Evolutionary conservation across 2,329 filamentous ascomycete species (phyloP).

Genomic region (Xylaria sp.): DNA sequence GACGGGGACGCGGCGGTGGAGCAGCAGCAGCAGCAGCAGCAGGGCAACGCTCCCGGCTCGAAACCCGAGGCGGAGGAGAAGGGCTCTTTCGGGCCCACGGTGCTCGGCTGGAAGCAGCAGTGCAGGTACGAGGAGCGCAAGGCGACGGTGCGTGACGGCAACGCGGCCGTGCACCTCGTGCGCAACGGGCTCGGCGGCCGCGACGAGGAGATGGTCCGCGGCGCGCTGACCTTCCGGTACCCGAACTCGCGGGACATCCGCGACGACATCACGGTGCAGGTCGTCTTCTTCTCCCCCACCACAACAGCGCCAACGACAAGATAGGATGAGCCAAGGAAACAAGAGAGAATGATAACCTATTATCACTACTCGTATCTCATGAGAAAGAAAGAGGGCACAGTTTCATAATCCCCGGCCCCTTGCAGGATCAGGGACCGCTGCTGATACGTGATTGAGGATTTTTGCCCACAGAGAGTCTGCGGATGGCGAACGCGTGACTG

Average conservation of each 20-base stretch:
- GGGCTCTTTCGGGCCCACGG: slow-evolving; percentile 26
- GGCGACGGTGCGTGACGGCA: slow-evolving; percentile 78
- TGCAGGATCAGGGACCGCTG: not conserved
- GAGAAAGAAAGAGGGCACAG: no score
- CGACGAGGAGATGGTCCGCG: slow-evolving; percentile 72
- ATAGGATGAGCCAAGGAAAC: not conserved
- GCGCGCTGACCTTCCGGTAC: slow-evolving; percentile 69
- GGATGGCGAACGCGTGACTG: not conserved
- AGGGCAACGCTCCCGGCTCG: no score
- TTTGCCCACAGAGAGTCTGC: no score
- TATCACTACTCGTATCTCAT: no score
- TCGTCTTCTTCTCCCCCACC: slow-evolving; percentile 72
- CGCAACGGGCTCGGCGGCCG: slow-evolving; percentile 80
- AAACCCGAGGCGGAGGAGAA: no score
- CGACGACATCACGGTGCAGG: slow-evolving; percentile 83
- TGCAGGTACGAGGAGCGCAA: slow-evolving; percentile 52
- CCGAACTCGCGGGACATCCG: slow-evolving; percentile 67
- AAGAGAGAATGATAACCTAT: not conserved
- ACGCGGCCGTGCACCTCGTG: slow-evolving; percentile 78
- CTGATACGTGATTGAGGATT: no score
- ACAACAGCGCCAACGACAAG: not conserved
- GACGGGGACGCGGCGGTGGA: slow-evolving; percentile 3
- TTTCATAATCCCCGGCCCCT: no score
- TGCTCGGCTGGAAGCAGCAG: slow-evolving; percentile 30
- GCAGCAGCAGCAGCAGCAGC: no score